phyloP scores from a whole-genome alignment of 495 filamentous ascomycete species.

The Glarea lozoyensis region DNA sequence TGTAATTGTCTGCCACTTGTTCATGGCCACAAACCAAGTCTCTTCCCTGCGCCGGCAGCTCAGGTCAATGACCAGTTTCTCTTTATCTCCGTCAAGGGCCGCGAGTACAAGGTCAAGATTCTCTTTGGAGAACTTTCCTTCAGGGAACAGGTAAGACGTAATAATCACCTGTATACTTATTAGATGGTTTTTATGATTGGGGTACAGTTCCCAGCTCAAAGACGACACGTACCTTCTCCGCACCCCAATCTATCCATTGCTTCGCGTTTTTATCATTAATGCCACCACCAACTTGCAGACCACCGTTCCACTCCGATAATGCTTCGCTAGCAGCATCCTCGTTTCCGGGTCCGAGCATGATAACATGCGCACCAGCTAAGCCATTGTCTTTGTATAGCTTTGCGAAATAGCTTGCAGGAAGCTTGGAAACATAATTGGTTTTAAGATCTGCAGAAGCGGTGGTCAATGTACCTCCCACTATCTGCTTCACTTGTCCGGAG shows the following conservation, averaged over 20 bases:
- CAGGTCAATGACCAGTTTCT: conserved; percentile 87
- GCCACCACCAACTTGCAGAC: conserved; percentile 83
- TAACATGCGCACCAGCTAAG: conserved; percentile 79
- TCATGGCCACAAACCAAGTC: conserved; percentile 90
- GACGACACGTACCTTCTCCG: conserved; percentile 75
- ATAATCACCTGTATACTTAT: conserved; percentile 96
- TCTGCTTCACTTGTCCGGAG: conserved; percentile 93
- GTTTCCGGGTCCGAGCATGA: conserved; percentile 89
- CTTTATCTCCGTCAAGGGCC: conserved; percentile 61
- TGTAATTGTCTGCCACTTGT: conserved; percentile 96
- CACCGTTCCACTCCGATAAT: conserved; percentile 62
- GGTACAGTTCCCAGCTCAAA: too few species aligned
- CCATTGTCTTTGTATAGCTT: conserved; percentile 63
- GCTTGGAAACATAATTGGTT: conserved; percentile 84
- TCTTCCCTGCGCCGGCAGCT: conserved; percentile 71
- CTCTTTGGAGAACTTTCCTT: conserved; percentile 64
- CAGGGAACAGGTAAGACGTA: conserved; percentile 70
- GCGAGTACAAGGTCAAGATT: conserved; percentile 62
- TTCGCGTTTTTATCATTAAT: conserved; percentile 77
- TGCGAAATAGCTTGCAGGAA: conserved; percentile 73
- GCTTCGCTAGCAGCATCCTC: conserved; percentile 70
- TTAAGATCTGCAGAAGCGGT: conserved; percentile 55
- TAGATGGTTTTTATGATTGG: too few species aligned
- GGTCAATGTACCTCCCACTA: conserved; percentile 87
- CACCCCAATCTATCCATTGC: conserved; percentile 79